Conservation (phyloP, 2,329 filamentous ascomycete genomes). For the Xenoacremonium recifei region DNA sequence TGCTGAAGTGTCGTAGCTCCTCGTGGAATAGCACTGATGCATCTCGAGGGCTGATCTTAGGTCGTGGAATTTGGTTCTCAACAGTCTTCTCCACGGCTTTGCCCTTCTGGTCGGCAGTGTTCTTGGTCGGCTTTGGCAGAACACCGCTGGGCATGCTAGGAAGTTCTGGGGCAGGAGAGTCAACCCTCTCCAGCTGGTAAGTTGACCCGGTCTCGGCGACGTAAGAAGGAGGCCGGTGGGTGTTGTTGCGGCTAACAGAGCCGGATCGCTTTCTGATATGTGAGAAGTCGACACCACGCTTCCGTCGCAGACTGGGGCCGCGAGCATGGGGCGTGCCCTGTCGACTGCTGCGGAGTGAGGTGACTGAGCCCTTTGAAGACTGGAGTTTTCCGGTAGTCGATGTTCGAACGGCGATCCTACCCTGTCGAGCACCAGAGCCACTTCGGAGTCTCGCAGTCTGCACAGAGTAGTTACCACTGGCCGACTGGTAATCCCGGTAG, state of each 20-base stretch:
- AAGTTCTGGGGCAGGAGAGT: conserved; percentile 30
- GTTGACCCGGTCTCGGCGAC: conserved; percentile 17
- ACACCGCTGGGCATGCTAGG: conserved; percentile 21
- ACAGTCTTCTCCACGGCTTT: conserved; percentile 11
- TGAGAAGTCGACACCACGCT: conserved; percentile 56
- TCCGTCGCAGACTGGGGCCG: conserved; percentile 39
- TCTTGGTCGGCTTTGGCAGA: conserved; percentile 23
- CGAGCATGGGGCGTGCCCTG: conserved; percentile 41
- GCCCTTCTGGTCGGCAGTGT: conserved; percentile 2
- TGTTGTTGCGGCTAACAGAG: conserved; percentile 25
- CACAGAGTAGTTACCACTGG: conserved; percentile 18
- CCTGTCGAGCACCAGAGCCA: conserved; percentile 33
- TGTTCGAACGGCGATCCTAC: conserved; percentile 26
- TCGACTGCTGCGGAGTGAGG: conserved; percentile 48
- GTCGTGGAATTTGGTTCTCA: too few relatives aligned
- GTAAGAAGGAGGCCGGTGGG: conserved; percentile 15
- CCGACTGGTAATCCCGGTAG: conserved; percentile 50
- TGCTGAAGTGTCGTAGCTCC: conserved; percentile 80
- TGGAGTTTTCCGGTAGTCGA: conserved; percentile 29
- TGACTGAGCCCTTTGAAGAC: conserved; percentile 43
- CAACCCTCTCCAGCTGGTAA: conserved; percentile 18
- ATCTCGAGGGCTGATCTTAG: conserved; percentile 18
- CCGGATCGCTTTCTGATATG: conserved; percentile 42
- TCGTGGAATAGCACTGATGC: conserved; percentile 55
- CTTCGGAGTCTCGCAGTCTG: conserved; percentile 34